These are phyloP conservation scores for Monosporascus sp. DNA, from an alignment of 2,329 filamentous ascomycete genomes.

Conservation along the genomic window DNA sequence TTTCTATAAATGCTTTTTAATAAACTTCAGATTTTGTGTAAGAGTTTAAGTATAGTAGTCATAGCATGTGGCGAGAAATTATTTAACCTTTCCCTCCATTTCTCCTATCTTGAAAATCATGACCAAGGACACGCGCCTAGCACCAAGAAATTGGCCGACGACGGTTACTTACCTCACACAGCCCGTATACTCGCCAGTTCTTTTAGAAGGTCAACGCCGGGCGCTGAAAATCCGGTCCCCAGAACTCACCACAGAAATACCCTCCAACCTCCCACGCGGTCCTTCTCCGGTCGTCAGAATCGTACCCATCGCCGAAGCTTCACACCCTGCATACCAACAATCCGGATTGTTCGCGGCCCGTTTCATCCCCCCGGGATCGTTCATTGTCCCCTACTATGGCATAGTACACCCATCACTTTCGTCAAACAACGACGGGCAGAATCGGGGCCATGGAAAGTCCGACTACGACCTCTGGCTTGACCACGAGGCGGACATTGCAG, in stretches of 20 bases:
- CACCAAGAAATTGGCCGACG: constrained; percentile 55
- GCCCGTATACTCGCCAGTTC: constrained; percentile 42
- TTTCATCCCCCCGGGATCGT: constrained; percentile 46
- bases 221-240: constrained; percentile 30
- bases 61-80: no score
- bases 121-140: constrained; percentile 15
- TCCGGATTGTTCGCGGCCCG: constrained; percentile 55
- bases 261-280: constrained; percentile 31
- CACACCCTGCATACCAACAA: constrained; percentile 55
- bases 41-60: no score
- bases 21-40: no score
- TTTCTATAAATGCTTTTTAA: no score
- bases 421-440: constrained; percentile 27
- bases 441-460: constrained; percentile 34
- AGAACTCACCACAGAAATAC: constrained; percentile 26
- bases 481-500: constrained; percentile 48
- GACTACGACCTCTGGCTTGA: constrained; percentile 64
- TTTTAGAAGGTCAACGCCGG: constrained; percentile 37
- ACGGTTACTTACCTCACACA: constrained; percentile 46
- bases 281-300: constrained; percentile 50
- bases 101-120: background rate
- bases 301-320: constrained; percentile 41
- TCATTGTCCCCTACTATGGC: constrained; percentile 60
- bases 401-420: constrained; percentile 43
- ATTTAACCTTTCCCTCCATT: constrained; percentile 1